Conservation (phyloP, 345 rosid species). For the Aquilaria yunnanensis region DNA sequence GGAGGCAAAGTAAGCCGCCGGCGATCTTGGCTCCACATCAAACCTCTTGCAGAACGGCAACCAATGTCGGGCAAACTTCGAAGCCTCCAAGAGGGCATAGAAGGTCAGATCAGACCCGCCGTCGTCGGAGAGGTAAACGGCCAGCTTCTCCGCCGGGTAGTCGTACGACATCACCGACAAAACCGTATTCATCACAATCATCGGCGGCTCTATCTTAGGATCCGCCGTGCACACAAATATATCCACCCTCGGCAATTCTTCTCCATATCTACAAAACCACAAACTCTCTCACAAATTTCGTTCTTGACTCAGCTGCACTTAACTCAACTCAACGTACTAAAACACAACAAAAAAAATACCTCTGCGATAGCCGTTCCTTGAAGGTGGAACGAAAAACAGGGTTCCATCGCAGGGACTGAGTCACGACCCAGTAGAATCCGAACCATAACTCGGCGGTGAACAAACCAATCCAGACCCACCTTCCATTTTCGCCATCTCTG, state of each 20-base stretch:
- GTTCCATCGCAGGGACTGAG: slow-evolving; percentile 44
- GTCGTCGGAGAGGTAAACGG: slow-evolving; percentile 50
- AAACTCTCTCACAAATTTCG: too few species aligned
- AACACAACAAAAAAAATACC: slow-evolving; percentile 16
- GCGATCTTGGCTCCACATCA: slow-evolving; percentile 37
- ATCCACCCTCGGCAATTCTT: slow-evolving; percentile 39
- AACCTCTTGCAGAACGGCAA: slow-evolving; percentile 43
- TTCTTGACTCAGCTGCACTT: too few species aligned
- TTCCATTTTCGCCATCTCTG: slow-evolving; percentile 12
- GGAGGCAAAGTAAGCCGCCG: slow-evolving; percentile 30
- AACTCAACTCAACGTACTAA: too few species aligned
- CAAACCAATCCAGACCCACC: slow-evolving; percentile 47
- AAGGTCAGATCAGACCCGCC: slow-evolving; percentile 37
- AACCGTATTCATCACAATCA: slow-evolving; percentile 43
- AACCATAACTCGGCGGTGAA: slow-evolving; percentile 44
- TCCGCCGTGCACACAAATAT: slow-evolving; percentile 54
- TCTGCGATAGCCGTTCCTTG: slow-evolving; percentile 41
- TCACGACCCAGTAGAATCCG: slow-evolving; percentile 38
- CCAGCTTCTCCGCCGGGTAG: slow-evolving; percentile 35
- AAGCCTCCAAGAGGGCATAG: slow-evolving; percentile 49
- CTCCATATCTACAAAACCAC: slow-evolving; percentile 17
- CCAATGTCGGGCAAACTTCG: slow-evolving; percentile 39
- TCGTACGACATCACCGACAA: slow-evolving; percentile 42
- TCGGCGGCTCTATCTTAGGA: slow-evolving; percentile 43
- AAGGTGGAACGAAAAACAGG: slow-evolving; percentile 25